A percentile compares a stretch with the other conserved stretches of the same genome.
phyloP scores from a whole-genome alignment of 2,329 filamentous ascomycete species.

The Cytospora schulzeri region DNA sequence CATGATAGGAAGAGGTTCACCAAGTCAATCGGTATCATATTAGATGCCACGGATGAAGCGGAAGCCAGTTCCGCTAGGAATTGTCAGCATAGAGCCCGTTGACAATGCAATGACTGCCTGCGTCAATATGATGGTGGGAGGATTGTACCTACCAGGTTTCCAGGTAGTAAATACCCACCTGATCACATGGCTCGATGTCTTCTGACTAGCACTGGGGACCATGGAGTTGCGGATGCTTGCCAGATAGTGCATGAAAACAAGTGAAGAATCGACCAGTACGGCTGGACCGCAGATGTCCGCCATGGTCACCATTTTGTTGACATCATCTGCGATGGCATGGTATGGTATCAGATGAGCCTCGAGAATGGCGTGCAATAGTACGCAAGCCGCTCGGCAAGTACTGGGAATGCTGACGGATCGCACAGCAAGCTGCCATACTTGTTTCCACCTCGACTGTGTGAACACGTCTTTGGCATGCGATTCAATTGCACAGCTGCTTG shows the following conservation, averaged over 20 bases:
- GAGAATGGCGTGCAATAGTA: conserved; percentile 70
- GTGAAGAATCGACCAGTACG: conserved; percentile 75
- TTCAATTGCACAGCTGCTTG: conserved; percentile 49
- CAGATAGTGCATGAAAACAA: conserved; percentile 71
- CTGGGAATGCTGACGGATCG: conserved; percentile 70
- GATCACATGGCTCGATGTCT: conserved; percentile 71
- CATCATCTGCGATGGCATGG: conserved; percentile 66
- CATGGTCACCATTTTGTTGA: conserved; percentile 72
- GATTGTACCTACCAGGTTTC: conserved; percentile 67
- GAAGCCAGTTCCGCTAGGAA: conserved; percentile 65
- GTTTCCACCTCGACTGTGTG: conserved; percentile 62
- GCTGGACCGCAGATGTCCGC: conserved; percentile 82
- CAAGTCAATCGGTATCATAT: conserved; percentile 67
- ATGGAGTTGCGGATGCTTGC: conserved; percentile 67
- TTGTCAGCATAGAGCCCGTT: conserved; percentile 2
- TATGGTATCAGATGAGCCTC: conserved; percentile 67
- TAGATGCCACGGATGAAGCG: conserved; percentile 63
- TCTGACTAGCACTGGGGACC: conserved; percentile 68
- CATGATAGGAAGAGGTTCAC: conserved; percentile 70
- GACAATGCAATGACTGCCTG: conserved; percentile 21
- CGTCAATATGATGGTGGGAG: not conserved
- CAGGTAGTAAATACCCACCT: conserved; percentile 83
- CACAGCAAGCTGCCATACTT: conserved; percentile 74
- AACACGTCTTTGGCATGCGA: conserved; percentile 41
- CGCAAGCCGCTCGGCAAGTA: conserved; percentile 76